These are phyloP conservation scores for Pestalotiopsis sp. DNA, from an alignment of 2,329 filamentous ascomycete genomes.

Conservation along the genomic window DNA sequence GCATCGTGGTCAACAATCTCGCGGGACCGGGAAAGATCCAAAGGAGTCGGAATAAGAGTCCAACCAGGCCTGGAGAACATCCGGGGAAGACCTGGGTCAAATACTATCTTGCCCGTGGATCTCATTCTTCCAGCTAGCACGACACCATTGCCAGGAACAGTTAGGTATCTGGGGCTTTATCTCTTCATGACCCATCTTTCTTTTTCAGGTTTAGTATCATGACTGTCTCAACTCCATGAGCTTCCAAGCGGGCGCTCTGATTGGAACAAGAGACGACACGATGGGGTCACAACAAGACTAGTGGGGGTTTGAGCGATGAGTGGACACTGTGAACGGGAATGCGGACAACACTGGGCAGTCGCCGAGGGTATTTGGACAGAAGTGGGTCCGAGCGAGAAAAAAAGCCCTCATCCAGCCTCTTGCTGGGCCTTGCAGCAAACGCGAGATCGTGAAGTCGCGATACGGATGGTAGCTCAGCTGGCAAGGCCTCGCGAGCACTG, in stretches of 20 bases:
- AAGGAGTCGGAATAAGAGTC: not conserved
- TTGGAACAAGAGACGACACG: slow-evolving; percentile 4
- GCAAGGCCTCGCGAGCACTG: not conserved
- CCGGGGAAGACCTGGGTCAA: slow-evolving; percentile 11
- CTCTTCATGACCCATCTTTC: slow-evolving; percentile 6
- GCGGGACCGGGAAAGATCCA: not conserved
- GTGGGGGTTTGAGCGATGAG: not conserved
- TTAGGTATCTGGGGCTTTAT: slow-evolving; percentile 10
- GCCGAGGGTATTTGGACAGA: slow-evolving; percentile 7
- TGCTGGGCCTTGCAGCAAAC: not conserved
- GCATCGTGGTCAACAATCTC: not conserved
- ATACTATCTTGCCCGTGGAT: slow-evolving; percentile 7
- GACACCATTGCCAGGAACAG: slow-evolving; percentile 4
- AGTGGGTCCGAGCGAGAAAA: slow-evolving; percentile 9
- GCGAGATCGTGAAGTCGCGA: slow-evolving; percentile 9
- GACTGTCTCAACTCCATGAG: slow-evolving; percentile 5
- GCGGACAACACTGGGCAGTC: slow-evolving; percentile 5
- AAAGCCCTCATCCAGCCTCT: slow-evolving; percentile 9
- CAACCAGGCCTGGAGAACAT: slow-evolving; percentile 3
- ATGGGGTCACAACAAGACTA: not conserved
- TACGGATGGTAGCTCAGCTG: not conserved
- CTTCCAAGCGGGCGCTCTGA: not conserved
- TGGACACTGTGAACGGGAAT: slow-evolving; percentile 5
- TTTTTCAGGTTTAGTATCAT: slow-evolving; percentile 6
- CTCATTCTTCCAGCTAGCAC: not conserved